A percentile compares a stretch with the other conserved stretches of the same genome.
These are phyloP conservation scores for Penicillium sp. DNA, from an alignment of 2,329 filamentous ascomycete genomes.

Conservation along the genomic window DNA sequence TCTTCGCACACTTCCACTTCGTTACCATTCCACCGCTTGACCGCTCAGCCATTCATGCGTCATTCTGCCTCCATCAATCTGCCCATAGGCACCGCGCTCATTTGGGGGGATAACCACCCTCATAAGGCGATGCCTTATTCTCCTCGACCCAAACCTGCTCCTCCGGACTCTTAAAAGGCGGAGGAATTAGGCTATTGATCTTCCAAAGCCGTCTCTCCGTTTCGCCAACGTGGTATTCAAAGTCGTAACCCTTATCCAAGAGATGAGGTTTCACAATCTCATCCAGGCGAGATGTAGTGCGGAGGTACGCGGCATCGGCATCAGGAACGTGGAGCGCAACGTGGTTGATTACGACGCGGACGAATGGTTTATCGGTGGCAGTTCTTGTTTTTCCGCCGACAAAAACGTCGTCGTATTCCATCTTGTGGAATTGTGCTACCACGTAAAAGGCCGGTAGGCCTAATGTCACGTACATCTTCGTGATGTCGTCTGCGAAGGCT, in stretches of 20 bases:
- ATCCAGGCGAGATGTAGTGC: conserved; percentile 12
- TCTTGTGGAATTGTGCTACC: conserved; percentile 25
- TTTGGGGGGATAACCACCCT: conserved; percentile 9
- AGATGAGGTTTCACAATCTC: conserved; percentile 16
- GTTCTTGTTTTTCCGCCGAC: conserved; percentile 5
- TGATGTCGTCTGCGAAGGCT: conserved; percentile 24
- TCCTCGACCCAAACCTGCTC: conserved; percentile 14
- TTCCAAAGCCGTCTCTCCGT: conserved; percentile 24
- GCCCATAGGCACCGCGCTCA: neutral
- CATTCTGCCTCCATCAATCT: neutral
- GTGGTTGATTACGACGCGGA: conserved; percentile 21
- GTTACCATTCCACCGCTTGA: too few species aligned
- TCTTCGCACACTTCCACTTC: neutral
- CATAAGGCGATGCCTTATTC: conserved; percentile 12
- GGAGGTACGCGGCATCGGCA: neutral
- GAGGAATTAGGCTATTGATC: conserved; percentile 23
- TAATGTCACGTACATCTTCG: conserved; percentile 21
- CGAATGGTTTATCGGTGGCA: conserved; percentile 9
- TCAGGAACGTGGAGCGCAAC: conserved; percentile 16
- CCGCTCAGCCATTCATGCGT: neutral
- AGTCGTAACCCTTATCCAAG: conserved; percentile 18
- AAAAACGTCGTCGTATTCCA: conserved; percentile 10
- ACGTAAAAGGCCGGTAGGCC: conserved; percentile 33
- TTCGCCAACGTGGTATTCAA: conserved; percentile 24
- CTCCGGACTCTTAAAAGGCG: conserved; percentile 10